These are phyloP conservation scores for Metarhizium anisopliae DNA, from an alignment of 2,329 filamentous ascomycete species.

Conservation along the genomic window DNA sequence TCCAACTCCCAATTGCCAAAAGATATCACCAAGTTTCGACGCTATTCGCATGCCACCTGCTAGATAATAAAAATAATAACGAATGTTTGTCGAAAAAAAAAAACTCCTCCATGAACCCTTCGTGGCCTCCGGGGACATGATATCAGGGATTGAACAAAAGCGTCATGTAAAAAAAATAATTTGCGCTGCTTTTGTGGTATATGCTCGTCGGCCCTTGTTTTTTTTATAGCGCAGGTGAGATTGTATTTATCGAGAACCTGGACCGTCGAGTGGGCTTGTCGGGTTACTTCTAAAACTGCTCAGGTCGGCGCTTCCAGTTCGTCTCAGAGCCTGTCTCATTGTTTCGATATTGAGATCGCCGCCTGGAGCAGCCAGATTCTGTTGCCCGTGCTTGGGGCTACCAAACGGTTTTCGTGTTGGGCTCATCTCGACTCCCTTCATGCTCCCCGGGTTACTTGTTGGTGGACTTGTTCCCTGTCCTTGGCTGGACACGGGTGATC, in stretches of 20 bases:
- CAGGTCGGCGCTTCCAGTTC: conserved; percentile 78
- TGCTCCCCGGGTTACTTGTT: conserved; percentile 64
- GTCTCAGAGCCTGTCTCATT: conserved; percentile 80
- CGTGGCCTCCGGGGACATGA: not conserved
- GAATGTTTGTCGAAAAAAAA: conserved; percentile 7
- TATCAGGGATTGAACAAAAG: not conserved
- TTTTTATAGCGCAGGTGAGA: not conserved
- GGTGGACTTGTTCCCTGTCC: conserved; percentile 61
- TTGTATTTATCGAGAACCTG: conserved; percentile 17
- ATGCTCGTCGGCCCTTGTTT: too few species aligned
- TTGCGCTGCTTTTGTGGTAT: too few species aligned
- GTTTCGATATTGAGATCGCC: conserved; percentile 82
- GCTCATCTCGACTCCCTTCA: conserved; percentile 66
- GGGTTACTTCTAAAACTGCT: conserved; percentile 46
- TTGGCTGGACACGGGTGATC: conserved; percentile 69
- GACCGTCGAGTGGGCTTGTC: conserved; percentile 44
- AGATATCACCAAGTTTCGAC: conserved; percentile 3
- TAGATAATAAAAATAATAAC: not conserved
- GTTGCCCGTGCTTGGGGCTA: conserved; percentile 51
- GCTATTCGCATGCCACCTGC: not conserved
- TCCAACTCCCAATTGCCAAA: conserved; percentile 7
- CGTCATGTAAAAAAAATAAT: not conserved
- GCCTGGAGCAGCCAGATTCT: conserved; percentile 35
- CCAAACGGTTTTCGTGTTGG: conserved; percentile 50
- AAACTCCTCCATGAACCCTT: conserved; percentile 4